These are phyloP conservation scores for Alternaria sp. DNA, from an alignment of 2,329 filamentous ascomycete species.

Conservation along the genomic window DNA sequence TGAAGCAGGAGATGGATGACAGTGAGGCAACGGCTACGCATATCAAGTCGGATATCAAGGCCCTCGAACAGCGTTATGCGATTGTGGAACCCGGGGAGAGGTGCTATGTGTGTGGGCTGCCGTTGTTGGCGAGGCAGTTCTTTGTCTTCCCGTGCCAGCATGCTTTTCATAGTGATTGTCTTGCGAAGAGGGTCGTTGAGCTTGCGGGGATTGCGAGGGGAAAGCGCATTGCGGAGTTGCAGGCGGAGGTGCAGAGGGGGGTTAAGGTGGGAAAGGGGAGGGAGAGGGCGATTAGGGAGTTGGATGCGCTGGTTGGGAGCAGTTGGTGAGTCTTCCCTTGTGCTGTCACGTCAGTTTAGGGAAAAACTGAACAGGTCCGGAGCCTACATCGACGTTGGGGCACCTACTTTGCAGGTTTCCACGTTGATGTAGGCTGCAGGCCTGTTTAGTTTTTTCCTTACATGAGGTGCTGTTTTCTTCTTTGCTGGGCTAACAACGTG, in stretches of 20 bases:
- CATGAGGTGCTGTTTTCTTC: not conserved
- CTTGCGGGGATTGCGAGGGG: conserved; percentile 77
- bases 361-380: too few relatives aligned
- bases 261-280: conserved; percentile 72
- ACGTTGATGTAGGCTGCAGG: too few relatives aligned
- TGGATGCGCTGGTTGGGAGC: conserved; percentile 90
- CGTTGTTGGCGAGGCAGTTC: conserved; percentile 87
- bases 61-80: conserved; percentile 86
- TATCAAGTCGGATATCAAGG: conserved; percentile 87
- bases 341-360: too few relatives aligned
- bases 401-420: too few relatives aligned
- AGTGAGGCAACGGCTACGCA: conserved; percentile 85
- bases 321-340: conserved; percentile 70
- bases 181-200: conserved; percentile 84
- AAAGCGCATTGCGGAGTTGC: conserved; percentile 82
- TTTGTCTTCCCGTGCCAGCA: conserved; percentile 99
- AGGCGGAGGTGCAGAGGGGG: conserved; percentile 81
- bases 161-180: conserved; percentile 93
- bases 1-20: conserved; percentile 96
- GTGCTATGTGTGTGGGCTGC: conserved; percentile 87
- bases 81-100: conserved; percentile 96
- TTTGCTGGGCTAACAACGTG: conserved; percentile 21
- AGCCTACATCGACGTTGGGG: too few relatives aligned
- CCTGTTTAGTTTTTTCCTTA: too few relatives aligned
- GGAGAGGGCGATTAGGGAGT: conserved; percentile 83